A percentile compares a stretch with the other conserved stretches of the same genome.
These are phyloP conservation scores for Epipyxis sp. DNA, from an alignment of 108 stramenopile genomes.

Conservation along the genomic window DNA sequence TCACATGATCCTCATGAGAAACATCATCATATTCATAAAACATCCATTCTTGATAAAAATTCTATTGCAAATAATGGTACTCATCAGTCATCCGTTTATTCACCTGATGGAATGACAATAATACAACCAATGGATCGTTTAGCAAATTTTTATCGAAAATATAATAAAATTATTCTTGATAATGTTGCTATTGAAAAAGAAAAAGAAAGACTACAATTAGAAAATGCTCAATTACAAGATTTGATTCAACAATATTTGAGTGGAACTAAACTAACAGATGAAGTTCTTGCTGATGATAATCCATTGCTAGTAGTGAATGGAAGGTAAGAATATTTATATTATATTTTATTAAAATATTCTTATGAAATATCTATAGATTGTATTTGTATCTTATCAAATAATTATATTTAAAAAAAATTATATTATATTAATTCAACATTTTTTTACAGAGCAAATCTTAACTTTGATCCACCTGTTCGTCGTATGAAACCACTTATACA, in stretches of 20 bases:
- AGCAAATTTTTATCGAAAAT: conserved; percentile 60
- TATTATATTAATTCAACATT: too few species aligned
- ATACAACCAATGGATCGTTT: conserved; percentile 43
- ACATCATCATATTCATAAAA: not conserved
- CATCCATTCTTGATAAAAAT: not conserved
- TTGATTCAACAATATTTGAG: conserved; percentile 59
- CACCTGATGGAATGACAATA: not conserved
- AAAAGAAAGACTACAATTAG: conserved; percentile 46
- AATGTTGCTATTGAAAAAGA: conserved; percentile 59
- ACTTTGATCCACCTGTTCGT: conserved; percentile 28
- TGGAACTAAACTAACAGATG: conserved; percentile 52
- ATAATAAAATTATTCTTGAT: conserved; percentile 64
- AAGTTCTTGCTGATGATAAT: conserved; percentile 50
- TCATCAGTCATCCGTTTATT: not conserved
- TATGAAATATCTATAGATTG: conserved; percentile 17
- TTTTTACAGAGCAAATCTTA: conserved; percentile 19
- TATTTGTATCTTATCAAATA: too few species aligned
- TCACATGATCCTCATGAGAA: not conserved
- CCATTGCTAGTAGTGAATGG: conserved; percentile 67
- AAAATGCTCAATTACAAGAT: conserved; percentile 55
- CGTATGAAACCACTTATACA: conserved; percentile 1
- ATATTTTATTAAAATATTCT: conserved; percentile 17
- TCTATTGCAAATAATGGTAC: not conserved
- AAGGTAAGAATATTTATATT: conserved; percentile 17
- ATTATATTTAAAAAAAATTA: too few species aligned